A percentile compares a stretch with the other conserved stretches of the same genome.
These are phyloP conservation scores for Eimeria brunetti DNA, from an alignment of 169 alveolate species.

Conservation along the genomic window DNA sequence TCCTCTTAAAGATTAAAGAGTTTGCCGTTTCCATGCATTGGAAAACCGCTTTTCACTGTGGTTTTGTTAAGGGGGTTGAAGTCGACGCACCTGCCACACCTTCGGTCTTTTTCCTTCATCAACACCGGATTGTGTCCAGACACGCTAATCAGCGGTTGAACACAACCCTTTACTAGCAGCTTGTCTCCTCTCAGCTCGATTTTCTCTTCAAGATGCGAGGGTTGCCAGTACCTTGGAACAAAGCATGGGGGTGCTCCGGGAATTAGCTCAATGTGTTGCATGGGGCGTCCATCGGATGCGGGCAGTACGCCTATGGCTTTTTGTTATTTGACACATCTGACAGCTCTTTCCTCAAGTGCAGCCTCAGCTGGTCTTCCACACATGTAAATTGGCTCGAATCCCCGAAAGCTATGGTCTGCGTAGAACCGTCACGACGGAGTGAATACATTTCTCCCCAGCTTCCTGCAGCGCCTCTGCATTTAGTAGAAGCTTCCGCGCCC, in stretches of 20 bases:
- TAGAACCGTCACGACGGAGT: background rate
- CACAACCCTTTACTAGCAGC: background rate
- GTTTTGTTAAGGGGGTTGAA: too few relatives aligned
- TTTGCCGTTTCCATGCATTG: too few relatives aligned
- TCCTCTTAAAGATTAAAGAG: too few relatives aligned
- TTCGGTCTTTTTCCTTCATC: background rate
- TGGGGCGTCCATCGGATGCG: background rate
- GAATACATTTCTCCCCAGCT: too few relatives aligned
- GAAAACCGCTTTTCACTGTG: too few relatives aligned
- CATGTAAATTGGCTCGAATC: background rate
- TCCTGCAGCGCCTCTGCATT: too few relatives aligned
- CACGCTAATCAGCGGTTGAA: background rate
- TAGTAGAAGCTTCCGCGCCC: too few relatives aligned
- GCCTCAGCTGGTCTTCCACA: background rate
- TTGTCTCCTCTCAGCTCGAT: background rate
- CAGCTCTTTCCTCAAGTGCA: background rate
- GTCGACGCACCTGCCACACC: too few relatives aligned
- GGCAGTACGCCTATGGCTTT: background rate
- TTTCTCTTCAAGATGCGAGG: background rate
- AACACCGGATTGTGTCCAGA: background rate
- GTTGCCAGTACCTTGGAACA: background rate
- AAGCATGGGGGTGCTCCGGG: background rate
- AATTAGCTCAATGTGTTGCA: background rate
- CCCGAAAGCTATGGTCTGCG: background rate
- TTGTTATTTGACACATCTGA: background rate